Base-by-base conservation (phyloP, 2,329 filamentous ascomycete species). In the Claviceps spartinae region DNA sequence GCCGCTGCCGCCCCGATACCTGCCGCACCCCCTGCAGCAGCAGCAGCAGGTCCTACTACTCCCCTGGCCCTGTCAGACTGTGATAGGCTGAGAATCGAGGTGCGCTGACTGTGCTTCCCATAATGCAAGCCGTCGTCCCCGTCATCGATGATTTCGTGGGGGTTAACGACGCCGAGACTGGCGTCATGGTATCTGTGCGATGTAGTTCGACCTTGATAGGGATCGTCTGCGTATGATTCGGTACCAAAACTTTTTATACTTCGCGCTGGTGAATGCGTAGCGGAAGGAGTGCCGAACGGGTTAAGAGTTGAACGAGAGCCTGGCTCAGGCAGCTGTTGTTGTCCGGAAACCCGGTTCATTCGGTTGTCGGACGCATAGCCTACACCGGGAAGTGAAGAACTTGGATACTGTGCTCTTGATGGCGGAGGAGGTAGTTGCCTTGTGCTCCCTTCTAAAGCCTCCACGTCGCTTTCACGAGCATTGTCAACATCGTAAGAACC, bases 81-180 rank as follows among this genome's bases (percentile, higher is more conserved):
- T 8, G 75, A 73, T 3, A 81, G 67, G 54, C 78, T 81, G 38
- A 84, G 67, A 64, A 83, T 77, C 38, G 84, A 82, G 57, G 73
- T 76, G 54, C 77, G 74, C 64, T 67, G 62, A 41, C 61, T 64
- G 45, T 61, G 63, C 47, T 65, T 68, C 49, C 66, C 69, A 59
- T 78, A 82, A 4, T 78, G 74, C 49, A 93, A 75, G 1, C 85
- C 88, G 63, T 95, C 90, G 61, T 95, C 90, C 30, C 87, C 88
- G 62, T 96, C 90, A 64, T 95, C 90, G 22, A 78, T 79, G 57
- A 95, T 90, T 14, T 83, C 82, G 61, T 86, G 81, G 2, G 89
- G 88, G 63, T 95, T 83, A 54, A 93, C 77, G 1, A 78, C 70
- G 41, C 78, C 77, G 4, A 82, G 67, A 8, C 70, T 65, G 24